Evolutionary conservation across 202 grass and related monocot genomes (phyloP).

Genomic region (Zizania palustris): DNA sequence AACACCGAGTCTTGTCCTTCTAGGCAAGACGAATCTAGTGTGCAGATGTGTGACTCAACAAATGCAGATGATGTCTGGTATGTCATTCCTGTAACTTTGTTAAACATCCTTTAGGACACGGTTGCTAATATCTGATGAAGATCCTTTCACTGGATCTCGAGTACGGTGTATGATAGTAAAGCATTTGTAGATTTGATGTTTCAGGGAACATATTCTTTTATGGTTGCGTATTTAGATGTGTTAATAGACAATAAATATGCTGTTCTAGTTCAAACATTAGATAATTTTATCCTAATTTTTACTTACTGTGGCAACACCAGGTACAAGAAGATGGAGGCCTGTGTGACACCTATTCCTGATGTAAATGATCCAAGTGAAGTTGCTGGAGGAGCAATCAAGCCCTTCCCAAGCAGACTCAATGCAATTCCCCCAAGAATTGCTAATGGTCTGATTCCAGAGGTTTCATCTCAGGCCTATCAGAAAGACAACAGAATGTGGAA

Average conservation of each 20-base stretch:
- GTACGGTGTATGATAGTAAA: conserved; percentile 8
- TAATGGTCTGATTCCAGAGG: conserved; percentile 63
- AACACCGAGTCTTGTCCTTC: conserved; percentile 78
- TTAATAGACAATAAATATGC: background rate
- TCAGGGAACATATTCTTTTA: background rate
- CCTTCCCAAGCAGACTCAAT: conserved; percentile 91
- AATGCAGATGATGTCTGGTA: conserved; percentile 95
- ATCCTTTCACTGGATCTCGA: conserved; percentile 19
- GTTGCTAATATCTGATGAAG: background rate
- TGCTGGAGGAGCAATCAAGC: conserved; percentile 77
- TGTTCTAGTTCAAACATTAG: background rate
- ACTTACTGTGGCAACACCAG: conserved; percentile 38
- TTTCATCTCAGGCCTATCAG: conserved; percentile 65
- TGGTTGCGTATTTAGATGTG: background rate
- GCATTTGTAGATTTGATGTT: background rate
- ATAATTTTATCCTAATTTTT: background rate
- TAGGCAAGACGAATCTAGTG: conserved; percentile 69
- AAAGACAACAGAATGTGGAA: conserved; percentile 94
- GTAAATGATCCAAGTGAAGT: conserved; percentile 70
- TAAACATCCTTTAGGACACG: conserved; percentile 14
- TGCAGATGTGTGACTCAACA: conserved; percentile 76
- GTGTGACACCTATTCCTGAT: conserved; percentile 82
- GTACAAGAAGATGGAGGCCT: conserved; percentile 97
- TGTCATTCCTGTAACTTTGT: conserved; percentile 34
- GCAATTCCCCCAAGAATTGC: conserved; percentile 86